phyloP scores from a whole-genome alignment of 495 filamentous ascomycete genomes.

The Choiromyces venosus region DNA sequence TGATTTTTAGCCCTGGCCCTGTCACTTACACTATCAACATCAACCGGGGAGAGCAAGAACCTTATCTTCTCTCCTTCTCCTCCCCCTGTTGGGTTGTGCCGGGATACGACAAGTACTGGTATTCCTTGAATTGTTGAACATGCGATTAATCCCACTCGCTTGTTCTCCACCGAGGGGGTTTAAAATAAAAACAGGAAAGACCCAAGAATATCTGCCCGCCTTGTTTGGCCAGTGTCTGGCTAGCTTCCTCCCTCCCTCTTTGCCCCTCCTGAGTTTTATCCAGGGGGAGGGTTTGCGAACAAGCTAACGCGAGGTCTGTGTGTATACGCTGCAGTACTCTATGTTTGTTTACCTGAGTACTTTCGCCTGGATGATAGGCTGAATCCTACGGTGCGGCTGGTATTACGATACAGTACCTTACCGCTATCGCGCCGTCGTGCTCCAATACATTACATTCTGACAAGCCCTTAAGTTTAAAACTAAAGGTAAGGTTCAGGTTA shows the following conservation, averaged over 20 bases:
- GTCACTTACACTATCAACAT: background rate
- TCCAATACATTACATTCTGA: background rate
- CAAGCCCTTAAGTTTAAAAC: background rate
- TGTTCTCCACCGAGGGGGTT: background rate
- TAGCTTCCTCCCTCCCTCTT: background rate
- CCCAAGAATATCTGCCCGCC: background rate
- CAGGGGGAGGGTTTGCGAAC: background rate
- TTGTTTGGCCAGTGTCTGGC: background rate
- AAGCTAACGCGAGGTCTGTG: background rate
- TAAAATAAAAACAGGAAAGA: background rate
- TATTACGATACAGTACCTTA: background rate
- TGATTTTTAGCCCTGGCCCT: background rate
- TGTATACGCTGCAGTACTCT: background rate
- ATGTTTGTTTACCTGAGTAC: too few relatives aligned
- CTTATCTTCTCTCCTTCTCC: background rate
- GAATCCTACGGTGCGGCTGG: too few relatives aligned
- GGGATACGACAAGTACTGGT: background rate
- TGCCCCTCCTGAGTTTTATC: background rate
- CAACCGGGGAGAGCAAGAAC: background rate
- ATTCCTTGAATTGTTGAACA: background rate
- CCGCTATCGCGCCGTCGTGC: background rate
- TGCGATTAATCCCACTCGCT: background rate
- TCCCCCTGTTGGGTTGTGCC: background rate
- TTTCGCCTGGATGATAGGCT: too few relatives aligned
- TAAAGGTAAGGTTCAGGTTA: background rate